Percentiles rank a stretch among this genome's conserved stretches.
Evolutionary conservation across 2,329 filamentous ascomycete species (phyloP).

Genomic region (Bipolaris oryzae): DNA sequence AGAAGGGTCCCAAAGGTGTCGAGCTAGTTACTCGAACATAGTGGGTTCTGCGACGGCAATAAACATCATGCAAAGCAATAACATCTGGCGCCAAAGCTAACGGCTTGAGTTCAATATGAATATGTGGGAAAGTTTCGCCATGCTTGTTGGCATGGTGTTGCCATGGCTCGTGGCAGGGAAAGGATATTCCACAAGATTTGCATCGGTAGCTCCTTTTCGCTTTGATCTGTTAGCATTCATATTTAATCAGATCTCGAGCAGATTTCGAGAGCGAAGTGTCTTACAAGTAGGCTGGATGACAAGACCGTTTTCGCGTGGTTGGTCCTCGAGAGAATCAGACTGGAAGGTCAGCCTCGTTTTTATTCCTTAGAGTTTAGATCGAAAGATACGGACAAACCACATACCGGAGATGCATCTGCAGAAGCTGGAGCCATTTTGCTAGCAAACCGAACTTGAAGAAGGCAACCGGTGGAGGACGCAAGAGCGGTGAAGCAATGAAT

Average conservation of each 20-base stretch:
- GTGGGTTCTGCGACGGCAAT: not conserved
- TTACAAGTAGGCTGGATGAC: not conserved
- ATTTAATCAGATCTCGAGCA: not conserved
- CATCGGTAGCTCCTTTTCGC: not conserved
- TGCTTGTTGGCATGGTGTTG: not conserved
- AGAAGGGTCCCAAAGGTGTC: not conserved
- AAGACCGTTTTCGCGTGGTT: not conserved
- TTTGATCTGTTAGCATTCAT: not conserved
- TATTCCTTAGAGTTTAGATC: not conserved
- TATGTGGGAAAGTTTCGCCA: not conserved
- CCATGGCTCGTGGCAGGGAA: not conserved
- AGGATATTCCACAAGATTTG: not conserved
- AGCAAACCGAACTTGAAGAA: not conserved
- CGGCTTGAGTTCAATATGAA: not conserved
- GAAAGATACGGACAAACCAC: not conserved
- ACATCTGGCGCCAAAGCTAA: not conserved
- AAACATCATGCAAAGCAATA: not conserved
- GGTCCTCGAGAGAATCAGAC: too few species aligned
- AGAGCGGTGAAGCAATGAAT: not conserved
- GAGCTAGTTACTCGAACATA: not conserved
- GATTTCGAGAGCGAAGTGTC: not conserved
- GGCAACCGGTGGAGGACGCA: conserved; percentile 5
- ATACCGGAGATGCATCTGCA: not conserved
- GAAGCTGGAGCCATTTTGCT: not conserved
- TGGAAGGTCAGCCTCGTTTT: too few species aligned